Conservation (phyloP, 2,329 filamentous ascomycete genomes). For the Colletotrichum liriopes region DNA sequence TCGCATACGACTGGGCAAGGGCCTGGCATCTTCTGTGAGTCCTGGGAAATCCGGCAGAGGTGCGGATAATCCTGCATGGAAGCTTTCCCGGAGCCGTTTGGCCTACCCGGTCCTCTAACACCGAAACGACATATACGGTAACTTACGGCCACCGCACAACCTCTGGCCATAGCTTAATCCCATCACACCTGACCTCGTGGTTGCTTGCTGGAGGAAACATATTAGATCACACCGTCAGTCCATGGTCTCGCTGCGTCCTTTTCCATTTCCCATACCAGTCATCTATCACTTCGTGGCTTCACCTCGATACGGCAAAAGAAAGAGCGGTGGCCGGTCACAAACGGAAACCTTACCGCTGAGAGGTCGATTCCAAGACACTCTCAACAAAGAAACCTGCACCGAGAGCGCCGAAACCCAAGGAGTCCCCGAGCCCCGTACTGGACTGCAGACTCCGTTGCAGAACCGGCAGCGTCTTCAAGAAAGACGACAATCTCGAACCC, state of each 20-base stretch:
- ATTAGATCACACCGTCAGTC: slow-evolving; percentile 27
- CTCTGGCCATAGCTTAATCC: slow-evolving; percentile 2
- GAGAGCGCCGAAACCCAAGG: slow-evolving; percentile 55
- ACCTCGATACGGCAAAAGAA: slow-evolving; percentile 58
- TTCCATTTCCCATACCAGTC: slow-evolving; percentile 47
- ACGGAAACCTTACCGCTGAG: slow-evolving; percentile 59
- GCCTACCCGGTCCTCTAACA: slow-evolving; percentile 42
- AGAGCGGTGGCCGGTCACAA: slow-evolving; percentile 66
- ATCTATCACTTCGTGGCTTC: slow-evolving; percentile 59
- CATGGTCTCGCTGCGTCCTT: slow-evolving; percentile 31
- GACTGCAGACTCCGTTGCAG: slow-evolving; percentile 35
- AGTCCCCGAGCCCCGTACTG: slow-evolving; percentile 35
- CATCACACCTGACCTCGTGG: slow-evolving; percentile 19
- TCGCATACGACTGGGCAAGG: slow-evolving; percentile 27
- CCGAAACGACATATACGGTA: slow-evolving; percentile 42
- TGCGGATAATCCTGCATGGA: slow-evolving; percentile 38
- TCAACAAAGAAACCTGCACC: slow-evolving; percentile 64
- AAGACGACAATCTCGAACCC: slow-evolving; percentile 53
- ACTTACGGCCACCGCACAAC: slow-evolving; percentile 26
- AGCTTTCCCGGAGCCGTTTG: slow-evolving; percentile 46
- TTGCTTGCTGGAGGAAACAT: slow-evolving; percentile 15
- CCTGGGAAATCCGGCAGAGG: slow-evolving; percentile 21
- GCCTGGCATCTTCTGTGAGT: background rate
- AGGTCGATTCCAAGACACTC: slow-evolving; percentile 65
- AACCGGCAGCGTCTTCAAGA: slow-evolving; percentile 45